These are phyloP conservation scores for Fusarium sp. DNA, from an alignment of 2,329 filamentous ascomycete genomes.

Conservation along the genomic window DNA sequence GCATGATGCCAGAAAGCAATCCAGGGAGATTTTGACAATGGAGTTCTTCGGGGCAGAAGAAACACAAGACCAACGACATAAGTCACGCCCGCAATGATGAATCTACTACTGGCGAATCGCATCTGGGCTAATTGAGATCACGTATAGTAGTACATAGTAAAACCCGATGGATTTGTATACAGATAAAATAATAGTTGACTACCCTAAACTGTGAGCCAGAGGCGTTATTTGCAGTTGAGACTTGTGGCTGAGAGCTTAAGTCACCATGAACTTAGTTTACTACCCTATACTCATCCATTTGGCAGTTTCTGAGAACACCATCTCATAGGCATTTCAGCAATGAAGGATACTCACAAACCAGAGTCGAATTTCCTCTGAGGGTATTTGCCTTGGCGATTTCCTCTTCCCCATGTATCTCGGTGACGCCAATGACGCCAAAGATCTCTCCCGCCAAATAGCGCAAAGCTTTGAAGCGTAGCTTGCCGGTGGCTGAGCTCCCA, in stretches of 20 bases:
- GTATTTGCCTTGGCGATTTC: no score
- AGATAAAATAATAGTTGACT: background rate
- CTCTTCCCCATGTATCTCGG: background rate
- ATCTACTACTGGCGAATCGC: accelerated
- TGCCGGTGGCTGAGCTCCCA: background rate
- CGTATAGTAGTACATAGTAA: accelerated
- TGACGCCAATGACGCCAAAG: background rate
- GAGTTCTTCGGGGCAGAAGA: accelerated
- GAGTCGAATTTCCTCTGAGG: accelerated
- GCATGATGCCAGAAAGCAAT: accelerated
- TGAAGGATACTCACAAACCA: background rate
- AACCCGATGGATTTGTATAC: background rate
- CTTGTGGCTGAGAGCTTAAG: background rate
- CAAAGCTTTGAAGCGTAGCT: background rate
- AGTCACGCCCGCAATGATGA: accelerated
- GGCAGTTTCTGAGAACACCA: accelerated
- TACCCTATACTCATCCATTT: background rate
- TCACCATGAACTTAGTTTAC: background rate
- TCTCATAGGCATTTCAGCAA: background rate
- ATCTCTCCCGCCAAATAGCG: background rate
- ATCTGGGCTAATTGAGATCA: accelerated
- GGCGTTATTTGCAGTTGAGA: background rate
- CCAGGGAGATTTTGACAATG: accelerated
- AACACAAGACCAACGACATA: no score
- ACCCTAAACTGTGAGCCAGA: background rate